Conservation (phyloP, 1,139 yeast genomes). For the Hemisphaericaspora lyxosophila region DNA sequence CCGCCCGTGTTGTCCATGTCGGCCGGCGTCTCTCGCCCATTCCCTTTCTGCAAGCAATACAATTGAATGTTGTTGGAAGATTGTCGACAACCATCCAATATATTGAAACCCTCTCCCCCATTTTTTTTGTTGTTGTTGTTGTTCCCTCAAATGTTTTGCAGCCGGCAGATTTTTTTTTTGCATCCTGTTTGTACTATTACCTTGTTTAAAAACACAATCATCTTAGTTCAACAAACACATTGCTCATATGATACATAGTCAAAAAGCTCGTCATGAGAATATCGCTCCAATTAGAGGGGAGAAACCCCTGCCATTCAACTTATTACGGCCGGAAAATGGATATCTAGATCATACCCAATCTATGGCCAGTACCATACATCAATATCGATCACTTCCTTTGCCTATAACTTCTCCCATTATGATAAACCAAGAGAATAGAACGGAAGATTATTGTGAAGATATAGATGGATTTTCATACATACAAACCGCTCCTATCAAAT, state of each 20-base stretch:
- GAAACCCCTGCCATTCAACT: not conserved
- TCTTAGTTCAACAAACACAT: not conserved
- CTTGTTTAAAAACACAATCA: too few relatives aligned
- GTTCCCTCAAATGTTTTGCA: not conserved
- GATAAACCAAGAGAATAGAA: slow-evolving; percentile 1
- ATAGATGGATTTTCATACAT: slow-evolving; percentile 2
- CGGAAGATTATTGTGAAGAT: not conserved
- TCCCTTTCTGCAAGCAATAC: not conserved
- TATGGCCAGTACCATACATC: not conserved
- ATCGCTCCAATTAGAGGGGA: not conserved
- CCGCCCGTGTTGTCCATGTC: too few relatives aligned
- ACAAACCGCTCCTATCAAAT: slow-evolving; percentile 8
- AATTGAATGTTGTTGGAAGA: too few relatives aligned
- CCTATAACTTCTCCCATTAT: not conserved
- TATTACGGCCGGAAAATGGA: not conserved
- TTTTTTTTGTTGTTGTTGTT: not conserved
- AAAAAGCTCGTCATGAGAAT: too few relatives aligned
- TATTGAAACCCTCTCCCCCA: not conserved
- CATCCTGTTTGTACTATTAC: slow-evolving; percentile 5
- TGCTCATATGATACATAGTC: too few relatives aligned
- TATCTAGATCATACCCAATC: not conserved
- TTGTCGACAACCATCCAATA: too few relatives aligned
- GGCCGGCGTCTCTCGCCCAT: too few relatives aligned
- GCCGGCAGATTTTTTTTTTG: slow-evolving; percentile 3
- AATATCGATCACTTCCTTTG: not conserved